Base-by-base conservation (phyloP, 2,329 filamentous ascomycete genomes). In the Colletotrichum incanum region DNA sequence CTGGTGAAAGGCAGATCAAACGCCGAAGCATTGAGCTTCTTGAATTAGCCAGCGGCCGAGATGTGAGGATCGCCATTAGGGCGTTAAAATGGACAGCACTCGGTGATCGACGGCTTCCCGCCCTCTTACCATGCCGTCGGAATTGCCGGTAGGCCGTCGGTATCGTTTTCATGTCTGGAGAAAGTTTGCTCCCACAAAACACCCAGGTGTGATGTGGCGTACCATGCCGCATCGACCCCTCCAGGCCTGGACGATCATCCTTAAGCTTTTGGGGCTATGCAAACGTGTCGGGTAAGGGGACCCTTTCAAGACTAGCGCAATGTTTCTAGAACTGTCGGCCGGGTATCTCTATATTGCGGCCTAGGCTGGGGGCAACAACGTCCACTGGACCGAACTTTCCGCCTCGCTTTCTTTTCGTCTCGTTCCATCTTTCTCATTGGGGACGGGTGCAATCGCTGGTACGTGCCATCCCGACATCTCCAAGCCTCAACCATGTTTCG, bases 91-190 rank as follows among this genome's bases (percentile, higher is more conserved):
- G 39, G 55, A 71, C 47, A 55, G 39, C 31, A 28, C 63, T 31
- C 50, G 28, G 68, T 68, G 68, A 71, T 71, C 65, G 58, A 52
- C 65, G 50, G 49, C 26, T 68, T 63, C 56, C 68, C 65, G 65
- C 14, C 34, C 23, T 23, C 14, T 11, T 50, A 62, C 56, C 68
- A 28, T 14, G 23, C 56, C 50, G 37, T 23, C 50, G 68, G 68
- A 41, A 58, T 52, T 49, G 65, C 43, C 64, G 63, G 62, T 23
- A 45, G 16, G 28, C 3, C 6, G 1, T 34, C 31, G 58, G 11
- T 23, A 50, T 62, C 49, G 50, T 28, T 62, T 26, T 49, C 11
- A 9, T 45, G 28, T 31, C 28, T 50, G 26, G 1, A 14, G 34
- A 62, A 71, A 56, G 41, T 31, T 62, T 43, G 7, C 1, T n/a